These are phyloP conservation scores for Aureobasidium sp. DNA, from an alignment of 2,329 filamentous ascomycete genomes.

Conservation along the genomic window DNA sequence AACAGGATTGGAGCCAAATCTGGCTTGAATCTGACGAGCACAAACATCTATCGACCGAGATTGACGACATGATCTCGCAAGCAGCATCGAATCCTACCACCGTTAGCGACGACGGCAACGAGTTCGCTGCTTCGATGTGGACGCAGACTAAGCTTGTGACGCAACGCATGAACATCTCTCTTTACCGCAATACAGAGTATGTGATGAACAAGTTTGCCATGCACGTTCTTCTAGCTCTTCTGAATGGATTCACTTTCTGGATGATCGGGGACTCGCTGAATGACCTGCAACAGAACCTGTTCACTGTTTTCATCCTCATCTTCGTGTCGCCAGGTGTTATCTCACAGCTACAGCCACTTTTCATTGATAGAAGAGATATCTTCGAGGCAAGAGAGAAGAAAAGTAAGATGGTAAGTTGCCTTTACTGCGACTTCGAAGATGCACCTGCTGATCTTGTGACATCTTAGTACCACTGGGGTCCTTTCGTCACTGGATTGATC, in stretches of 20 bases:
- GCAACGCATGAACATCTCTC: slow-evolving; percentile 62
- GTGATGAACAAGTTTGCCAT: slow-evolving; percentile 81
- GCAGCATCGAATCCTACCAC: slow-evolving; percentile 17
- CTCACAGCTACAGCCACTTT: slow-evolving; percentile 32
- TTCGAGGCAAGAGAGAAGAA: slow-evolving; percentile 52
- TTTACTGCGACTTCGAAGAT: slow-evolving; percentile 51
- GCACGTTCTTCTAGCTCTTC: slow-evolving; percentile 60
- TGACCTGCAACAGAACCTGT: slow-evolving; percentile 26
- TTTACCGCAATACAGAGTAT: slow-evolving; percentile 83
- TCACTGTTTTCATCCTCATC: neutral
- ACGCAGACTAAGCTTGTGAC: slow-evolving; percentile 74
- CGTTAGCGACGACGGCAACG: slow-evolving; percentile 28
- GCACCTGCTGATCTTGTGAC: neutral
- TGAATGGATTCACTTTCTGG: slow-evolving; percentile 37
- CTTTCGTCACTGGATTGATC: slow-evolving; percentile 28
- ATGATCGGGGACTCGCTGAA: slow-evolving; percentile 20
- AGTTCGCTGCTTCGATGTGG: slow-evolving; percentile 64
- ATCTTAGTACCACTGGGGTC: neutral
- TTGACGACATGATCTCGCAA: neutral
- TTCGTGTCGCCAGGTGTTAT: neutral
- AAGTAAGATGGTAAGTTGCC: slow-evolving; percentile 44
- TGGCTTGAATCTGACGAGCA: slow-evolving; percentile 69
- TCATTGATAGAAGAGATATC: slow-evolving; percentile 45
- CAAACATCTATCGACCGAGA: slow-evolving; percentile 26
- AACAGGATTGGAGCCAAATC: slow-evolving; percentile 68